phyloP scores from a whole-genome alignment of 2,329 filamentous ascomycete species.

The Pseudogymnoascus sp. region DNA sequence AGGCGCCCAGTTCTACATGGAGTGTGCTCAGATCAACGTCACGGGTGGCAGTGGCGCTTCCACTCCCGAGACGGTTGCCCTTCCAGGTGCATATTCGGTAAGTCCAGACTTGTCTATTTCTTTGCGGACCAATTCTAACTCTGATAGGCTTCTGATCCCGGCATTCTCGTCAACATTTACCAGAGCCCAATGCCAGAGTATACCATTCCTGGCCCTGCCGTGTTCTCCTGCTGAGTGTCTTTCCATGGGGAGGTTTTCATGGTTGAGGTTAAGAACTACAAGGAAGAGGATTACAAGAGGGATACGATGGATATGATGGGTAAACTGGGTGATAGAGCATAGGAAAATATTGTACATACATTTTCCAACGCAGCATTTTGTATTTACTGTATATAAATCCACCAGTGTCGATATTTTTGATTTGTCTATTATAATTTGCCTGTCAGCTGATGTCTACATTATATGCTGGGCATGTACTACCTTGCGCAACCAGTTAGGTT shows the following conservation, averaged over 20 bases:
- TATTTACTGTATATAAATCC: constrained; percentile 7
- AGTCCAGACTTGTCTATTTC: background rate
- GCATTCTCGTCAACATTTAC: constrained; percentile 29
- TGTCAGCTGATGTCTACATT: background rate
- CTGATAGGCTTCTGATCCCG: constrained; percentile 33
- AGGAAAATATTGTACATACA: background rate
- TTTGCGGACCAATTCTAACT: background rate
- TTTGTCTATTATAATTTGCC: background rate
- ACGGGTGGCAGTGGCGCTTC: constrained; percentile 29
- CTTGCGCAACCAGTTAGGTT: background rate
- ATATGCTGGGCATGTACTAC: background rate
- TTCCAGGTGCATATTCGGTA: constrained; percentile 23
- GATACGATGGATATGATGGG: background rate
- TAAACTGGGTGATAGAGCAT: background rate
- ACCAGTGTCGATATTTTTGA: background rate
- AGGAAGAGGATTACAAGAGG: background rate
- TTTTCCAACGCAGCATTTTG: background rate
- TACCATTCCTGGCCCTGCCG: constrained; percentile 34
- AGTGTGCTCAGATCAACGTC: constrained; percentile 41
- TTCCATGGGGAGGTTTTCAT: background rate
- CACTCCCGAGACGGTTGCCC: constrained; percentile 20
- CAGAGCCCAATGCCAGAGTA: constrained; percentile 34
- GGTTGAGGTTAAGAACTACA: background rate
- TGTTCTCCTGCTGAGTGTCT: constrained; percentile 22
- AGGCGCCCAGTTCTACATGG: constrained; percentile 44